Base-by-base conservation (phyloP, 345 rosid species). In the Acer saccharum region DNA sequence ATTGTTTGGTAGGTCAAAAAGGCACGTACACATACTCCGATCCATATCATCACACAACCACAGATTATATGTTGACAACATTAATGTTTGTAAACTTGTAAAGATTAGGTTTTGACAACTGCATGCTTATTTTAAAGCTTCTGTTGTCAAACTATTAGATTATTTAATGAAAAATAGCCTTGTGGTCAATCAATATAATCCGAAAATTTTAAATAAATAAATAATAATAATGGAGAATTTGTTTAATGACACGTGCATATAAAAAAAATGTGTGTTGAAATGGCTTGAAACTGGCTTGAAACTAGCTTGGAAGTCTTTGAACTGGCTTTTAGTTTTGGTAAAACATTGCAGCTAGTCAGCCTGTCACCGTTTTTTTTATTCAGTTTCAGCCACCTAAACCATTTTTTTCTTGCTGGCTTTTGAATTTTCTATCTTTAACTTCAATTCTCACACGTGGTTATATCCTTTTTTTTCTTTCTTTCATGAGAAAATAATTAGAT, bases 1-100 rank as follows among this genome's bases (percentile, higher is more conserved):
- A 60, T 65, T 65, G 79, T 27, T 80, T 7, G 83, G 84, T 68
- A 61, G 75, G 86, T 86, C 83, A 81, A 82, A 73, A 35, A 65
- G 80, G 76, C 84, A 85, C 81, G 83, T 78, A 68, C 64, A 29
- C 2, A 12, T 39, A 61, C 50, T 46, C 25, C 25, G 25, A 23
- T 23, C 25, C 1, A 6, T 68, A 12, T 70, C 64, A 65, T 16
- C 68, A 46, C 68, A 23, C 23, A 23, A 9, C 20, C 64, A 60
- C 64, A n/a, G 6, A 58, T 29, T 66, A 13, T 66, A 13, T 32
- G 41, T 58, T 66, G 78, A 65, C 78, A 75, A 32, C 16, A 2
- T 29, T 29, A 29, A 29, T 75, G 78, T 20, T 32, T 4, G 35
- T 32, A 32, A 32, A 32, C 5, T 32, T 32, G 35, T 35, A 35